Evolutionary conservation across 2,329 filamentous ascomycete genomes (phyloP).

Genomic region (Stagonosporopsis chrysanthemi): DNA sequence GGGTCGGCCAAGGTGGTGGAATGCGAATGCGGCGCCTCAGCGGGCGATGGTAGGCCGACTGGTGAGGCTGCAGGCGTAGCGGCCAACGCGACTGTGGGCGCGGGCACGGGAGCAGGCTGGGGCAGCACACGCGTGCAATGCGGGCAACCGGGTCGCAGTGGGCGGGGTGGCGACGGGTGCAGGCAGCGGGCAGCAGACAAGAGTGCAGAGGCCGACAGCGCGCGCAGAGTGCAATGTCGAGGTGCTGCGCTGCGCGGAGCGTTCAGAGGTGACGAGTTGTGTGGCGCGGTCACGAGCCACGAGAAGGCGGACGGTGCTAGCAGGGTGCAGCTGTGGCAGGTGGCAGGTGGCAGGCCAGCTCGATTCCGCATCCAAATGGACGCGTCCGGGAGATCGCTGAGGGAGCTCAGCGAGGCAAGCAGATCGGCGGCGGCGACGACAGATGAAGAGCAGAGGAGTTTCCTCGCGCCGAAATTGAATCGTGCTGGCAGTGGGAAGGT

Average conservation of each 20-base stretch:
- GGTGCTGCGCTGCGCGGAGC: slow-evolving; percentile 16
- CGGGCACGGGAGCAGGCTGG: not conserved
- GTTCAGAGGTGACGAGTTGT: slow-evolving; percentile 19
- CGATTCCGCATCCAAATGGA: slow-evolving; percentile 8
- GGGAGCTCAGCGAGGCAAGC: slow-evolving; percentile 3
- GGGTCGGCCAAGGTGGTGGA: slow-evolving; percentile 24
- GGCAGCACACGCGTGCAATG: slow-evolving; percentile 8
- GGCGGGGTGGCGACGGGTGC: not conserved
- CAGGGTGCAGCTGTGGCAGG: slow-evolving; percentile 15
- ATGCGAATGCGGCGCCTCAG: slow-evolving; percentile 26
- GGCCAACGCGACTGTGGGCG: not conserved
- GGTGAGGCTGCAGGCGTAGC: slow-evolving; percentile 24
- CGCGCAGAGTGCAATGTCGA: slow-evolving; percentile 9
- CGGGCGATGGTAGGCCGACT: not conserved
- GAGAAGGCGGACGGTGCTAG: slow-evolving; percentile 5
- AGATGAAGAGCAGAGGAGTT: slow-evolving; percentile 3
- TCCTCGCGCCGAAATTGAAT: slow-evolving; percentile 13
- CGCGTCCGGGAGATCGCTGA: slow-evolving; percentile 9
- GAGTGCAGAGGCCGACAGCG: slow-evolving; percentile 6
- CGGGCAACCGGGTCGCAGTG: not conserved
- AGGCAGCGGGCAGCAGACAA: not conserved
- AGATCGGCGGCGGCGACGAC: slow-evolving; percentile 10
- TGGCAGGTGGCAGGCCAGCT: slow-evolving; percentile 5
- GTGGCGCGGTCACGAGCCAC: not conserved
- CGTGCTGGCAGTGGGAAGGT: slow-evolving; percentile 17